Evolutionary conservation across 2,329 filamentous ascomycete species (phyloP).

Genomic region (Fusarium sp.): DNA sequence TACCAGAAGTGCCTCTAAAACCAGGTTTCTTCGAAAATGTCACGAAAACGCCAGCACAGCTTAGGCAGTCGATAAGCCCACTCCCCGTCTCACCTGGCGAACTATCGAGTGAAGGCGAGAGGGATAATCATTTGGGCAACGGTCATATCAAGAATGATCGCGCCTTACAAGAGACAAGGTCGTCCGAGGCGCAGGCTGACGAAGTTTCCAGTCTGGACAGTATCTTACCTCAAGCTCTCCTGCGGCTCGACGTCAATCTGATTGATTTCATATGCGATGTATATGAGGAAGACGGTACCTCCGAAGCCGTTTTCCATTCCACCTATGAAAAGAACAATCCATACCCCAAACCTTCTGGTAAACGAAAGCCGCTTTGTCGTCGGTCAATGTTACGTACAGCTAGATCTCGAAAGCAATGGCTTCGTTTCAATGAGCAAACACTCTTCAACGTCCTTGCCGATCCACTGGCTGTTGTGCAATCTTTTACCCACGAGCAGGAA

Average conservation of each 20-base stretch:
- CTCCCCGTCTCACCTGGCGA: constrained; percentile 4
- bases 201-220: constrained; percentile 36
- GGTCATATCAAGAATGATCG: constrained; percentile 43
- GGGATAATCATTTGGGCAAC: constrained; percentile 34
- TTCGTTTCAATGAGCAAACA: constrained; percentile 72
- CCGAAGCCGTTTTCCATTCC: constrained; percentile 58
- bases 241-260: constrained; percentile 65
- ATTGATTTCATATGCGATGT: constrained; percentile 73
- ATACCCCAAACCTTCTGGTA: constrained; percentile 31
- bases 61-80: constrained; percentile 8
- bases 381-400: constrained; percentile 11
- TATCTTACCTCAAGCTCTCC: constrained; percentile 69
- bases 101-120: constrained; percentile 28
- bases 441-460: constrained; percentile 74
- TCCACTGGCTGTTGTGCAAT: constrained; percentile 66
- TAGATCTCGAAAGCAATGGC: constrained; percentile 63
- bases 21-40: constrained; percentile 58
- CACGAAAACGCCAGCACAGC: constrained; percentile 43
- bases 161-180: neutral
- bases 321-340: constrained; percentile 2
- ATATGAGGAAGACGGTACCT: constrained; percentile 68
- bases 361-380: constrained; percentile 27
- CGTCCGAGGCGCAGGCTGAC: neutral
- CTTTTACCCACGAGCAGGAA: constrained; percentile 67
- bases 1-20: constrained; percentile 55